Evolutionary conservation across 805 yeast species (phyloP), one percentile per base, ranked within the genome.

Genomic region (Candida anglica): DNA sequence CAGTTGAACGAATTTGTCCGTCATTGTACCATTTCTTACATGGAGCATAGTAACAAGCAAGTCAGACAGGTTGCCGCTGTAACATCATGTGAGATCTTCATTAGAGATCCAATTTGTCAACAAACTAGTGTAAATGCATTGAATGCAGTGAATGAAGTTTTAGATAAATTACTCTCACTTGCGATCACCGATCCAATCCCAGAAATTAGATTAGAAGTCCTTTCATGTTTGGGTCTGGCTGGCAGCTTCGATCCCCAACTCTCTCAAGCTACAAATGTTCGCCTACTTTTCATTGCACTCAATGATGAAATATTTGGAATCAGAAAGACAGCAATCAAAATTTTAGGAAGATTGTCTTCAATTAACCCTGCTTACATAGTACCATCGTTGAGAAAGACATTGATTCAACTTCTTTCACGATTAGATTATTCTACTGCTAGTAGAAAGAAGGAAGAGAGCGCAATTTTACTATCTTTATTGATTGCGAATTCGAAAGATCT

Each of bases 321-420:
- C 8, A 74, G 96, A 36, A 79, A 84, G 47, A 83, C 78, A 11
- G 83, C 95, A 0, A 76, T 91, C 21, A 71, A 71, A 32, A 73
- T 89, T 8, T 76, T 93, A 38, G 98, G 98, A 3, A 71, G 97
- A 36, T 60, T 93, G 13, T 82, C 96, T 0, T 61, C 77, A 2
- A 81, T 87, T 26, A 93, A 93, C 48, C 98, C 99, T 0, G 97
- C 98, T 0, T 91, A 87, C 56, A 86, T 93, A 42, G 88, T 91
- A 24, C 98, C 99, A 0, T 86, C 95, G 0, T 66, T 93, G 34
- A 72, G 98, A 46, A 91, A 87, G 53, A 78, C 91, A 0, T 60
- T 94, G 41, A 77, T 93, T 28, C 97, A 91, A 53, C 67, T 89
- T 10, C 57, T 94, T 29, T 87, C 96, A 0, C 85, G 86, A 39